These are phyloP conservation scores for Fusarium incarnatum DNA, from an alignment of 2,329 filamentous ascomycete species.

Conservation along the genomic window DNA sequence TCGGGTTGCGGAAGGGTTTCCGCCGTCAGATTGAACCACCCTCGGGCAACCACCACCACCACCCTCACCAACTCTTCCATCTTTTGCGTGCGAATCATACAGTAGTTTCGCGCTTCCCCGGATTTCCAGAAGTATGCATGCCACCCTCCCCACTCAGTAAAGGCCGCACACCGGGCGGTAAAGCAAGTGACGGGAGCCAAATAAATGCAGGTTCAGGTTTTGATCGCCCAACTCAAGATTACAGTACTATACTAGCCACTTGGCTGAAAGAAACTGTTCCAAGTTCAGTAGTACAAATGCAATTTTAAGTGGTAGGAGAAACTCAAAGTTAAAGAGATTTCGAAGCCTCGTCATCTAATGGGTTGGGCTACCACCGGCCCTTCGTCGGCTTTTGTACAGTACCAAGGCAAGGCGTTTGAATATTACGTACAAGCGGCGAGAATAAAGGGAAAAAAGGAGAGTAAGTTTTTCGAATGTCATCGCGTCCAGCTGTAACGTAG, in stretches of 20 bases:
- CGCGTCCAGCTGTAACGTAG: slow-evolving; percentile 14
- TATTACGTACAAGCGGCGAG: slow-evolving; percentile 37
- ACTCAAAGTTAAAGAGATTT: slow-evolving; percentile 29
- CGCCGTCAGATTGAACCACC: slow-evolving; percentile 28
- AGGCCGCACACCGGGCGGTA: slow-evolving; percentile 32
- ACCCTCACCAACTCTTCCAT: not conserved
- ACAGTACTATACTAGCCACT: slow-evolving; percentile 29
- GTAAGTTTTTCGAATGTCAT: slow-evolving; percentile 26
- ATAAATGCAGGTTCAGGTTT: slow-evolving; percentile 37
- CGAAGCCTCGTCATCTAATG: slow-evolving; percentile 5
- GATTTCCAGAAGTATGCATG: slow-evolving; percentile 43
- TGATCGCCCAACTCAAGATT: slow-evolving; percentile 25
- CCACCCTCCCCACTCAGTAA: slow-evolving; percentile 34
- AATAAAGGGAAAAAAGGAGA: slow-evolving; percentile 4
- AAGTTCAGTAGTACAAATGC: slow-evolving; percentile 21
- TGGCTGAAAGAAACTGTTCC: slow-evolving; percentile 28
- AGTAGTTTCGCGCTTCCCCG: slow-evolving; percentile 25
- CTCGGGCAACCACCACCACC: slow-evolving; percentile 10
- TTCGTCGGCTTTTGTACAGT: slow-evolving; percentile 26
- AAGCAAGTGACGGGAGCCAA: slow-evolving; percentile 34
- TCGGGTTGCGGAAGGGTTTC: slow-evolving; percentile 28
- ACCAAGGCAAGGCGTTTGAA: slow-evolving; percentile 1
- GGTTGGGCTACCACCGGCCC: slow-evolving; percentile 20
- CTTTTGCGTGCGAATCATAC: not conserved
- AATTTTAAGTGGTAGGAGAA: slow-evolving; percentile 10